These are phyloP conservation scores for Fusarium ambrosium DNA, from an alignment of 2,329 filamentous ascomycete genomes.

Conservation along the genomic window DNA sequence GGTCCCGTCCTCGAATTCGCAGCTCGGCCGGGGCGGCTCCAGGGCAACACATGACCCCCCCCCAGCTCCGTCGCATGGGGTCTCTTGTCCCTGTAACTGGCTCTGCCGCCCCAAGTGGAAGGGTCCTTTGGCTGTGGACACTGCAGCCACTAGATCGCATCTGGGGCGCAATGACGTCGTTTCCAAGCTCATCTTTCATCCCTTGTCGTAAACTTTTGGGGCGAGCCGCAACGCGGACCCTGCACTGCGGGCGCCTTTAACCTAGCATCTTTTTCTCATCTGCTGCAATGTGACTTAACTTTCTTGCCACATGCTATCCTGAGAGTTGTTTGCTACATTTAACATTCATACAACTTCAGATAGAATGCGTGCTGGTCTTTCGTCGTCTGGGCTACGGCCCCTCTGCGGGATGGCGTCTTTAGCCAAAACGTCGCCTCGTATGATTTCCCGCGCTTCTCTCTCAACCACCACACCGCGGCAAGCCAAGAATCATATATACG, in stretches of 20 bases:
- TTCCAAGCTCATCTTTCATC: background rate
- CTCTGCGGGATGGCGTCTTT: constrained; percentile 11
- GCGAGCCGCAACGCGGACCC: background rate
- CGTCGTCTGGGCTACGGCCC: constrained; percentile 20
- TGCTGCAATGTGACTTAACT: background rate
- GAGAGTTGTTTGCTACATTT: background rate
- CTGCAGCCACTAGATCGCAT: background rate
- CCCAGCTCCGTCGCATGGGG: background rate
- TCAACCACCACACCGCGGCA: constrained; percentile 44
- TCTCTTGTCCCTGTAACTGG: background rate
- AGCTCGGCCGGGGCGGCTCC: background rate
- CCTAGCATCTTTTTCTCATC: background rate
- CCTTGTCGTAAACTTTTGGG: background rate
- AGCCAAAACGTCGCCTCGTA: background rate
- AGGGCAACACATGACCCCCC: constrained; percentile 8
- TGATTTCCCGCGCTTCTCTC: constrained; percentile 32
- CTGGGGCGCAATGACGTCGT: background rate
- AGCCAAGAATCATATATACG: constrained; percentile 53
- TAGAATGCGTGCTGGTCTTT: constrained; percentile 21
- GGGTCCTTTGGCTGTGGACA: background rate
- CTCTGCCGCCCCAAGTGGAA: background rate
- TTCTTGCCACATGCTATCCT: background rate
- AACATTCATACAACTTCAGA: background rate
- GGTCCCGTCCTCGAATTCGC: background rate
- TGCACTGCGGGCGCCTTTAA: background rate